phyloP scores from a whole-genome alignment of 768 basidiomycete genomes.

The Termitomyces sp. region DNA sequence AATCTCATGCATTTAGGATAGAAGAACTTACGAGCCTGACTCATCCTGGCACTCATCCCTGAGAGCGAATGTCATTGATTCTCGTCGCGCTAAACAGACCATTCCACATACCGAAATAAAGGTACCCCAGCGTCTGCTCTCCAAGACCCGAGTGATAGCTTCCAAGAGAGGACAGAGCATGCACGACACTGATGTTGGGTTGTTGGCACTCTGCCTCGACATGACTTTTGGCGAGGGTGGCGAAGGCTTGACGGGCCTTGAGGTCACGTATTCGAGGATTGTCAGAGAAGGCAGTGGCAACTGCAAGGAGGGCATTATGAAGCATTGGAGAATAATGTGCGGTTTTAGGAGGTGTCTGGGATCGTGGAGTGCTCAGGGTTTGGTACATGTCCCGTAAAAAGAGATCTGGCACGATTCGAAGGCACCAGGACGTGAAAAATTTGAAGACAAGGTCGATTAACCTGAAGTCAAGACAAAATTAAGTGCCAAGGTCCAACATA shows the following conservation, averaged over 20 bases:
- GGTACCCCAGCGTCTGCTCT: conserved; percentile 43
- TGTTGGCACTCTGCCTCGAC: conserved; percentile 44
- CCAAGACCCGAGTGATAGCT: conserved; percentile 45
- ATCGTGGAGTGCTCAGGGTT: conserved; percentile 32
- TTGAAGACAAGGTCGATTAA: conserved; percentile 46
- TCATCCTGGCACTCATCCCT: conserved; percentile 59
- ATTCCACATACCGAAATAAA: conserved; percentile 39
- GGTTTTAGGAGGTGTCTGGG: conserved; percentile 37
- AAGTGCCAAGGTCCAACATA: neutral
- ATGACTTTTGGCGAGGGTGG: conserved; percentile 39
- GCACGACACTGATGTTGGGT: conserved; percentile 42
- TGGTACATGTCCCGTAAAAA: conserved; percentile 49
- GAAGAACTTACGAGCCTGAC: conserved; percentile 50
- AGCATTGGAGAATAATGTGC: conserved; percentile 71
- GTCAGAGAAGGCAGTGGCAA: conserved; percentile 42
- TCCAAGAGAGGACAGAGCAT: conserved; percentile 39
- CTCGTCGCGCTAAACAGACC: conserved; percentile 2
- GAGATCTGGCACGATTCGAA: conserved; percentile 43
- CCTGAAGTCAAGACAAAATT: conserved; percentile 16
- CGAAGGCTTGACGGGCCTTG: conserved; percentile 39
- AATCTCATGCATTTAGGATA: neutral
- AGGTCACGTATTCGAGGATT: conserved; percentile 39
- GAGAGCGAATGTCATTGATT: neutral
- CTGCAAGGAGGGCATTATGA: conserved; percentile 59
- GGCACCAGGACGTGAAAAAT: conserved; percentile 47